phyloP scores from a whole-genome alignment of 177 flowering plant genomes.

The Tripterygium wilfordii region DNA sequence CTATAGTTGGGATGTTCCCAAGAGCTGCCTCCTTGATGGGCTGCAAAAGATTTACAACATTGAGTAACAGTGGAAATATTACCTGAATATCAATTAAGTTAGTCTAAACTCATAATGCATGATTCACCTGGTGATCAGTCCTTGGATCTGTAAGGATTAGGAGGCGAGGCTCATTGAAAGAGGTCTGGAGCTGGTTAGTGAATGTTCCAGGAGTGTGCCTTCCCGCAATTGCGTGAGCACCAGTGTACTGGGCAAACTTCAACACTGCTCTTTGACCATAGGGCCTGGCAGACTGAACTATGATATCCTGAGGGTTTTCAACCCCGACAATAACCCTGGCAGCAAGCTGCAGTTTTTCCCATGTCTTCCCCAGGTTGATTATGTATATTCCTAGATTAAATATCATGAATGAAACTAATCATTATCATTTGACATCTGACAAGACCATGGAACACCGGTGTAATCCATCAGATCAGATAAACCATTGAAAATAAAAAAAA shows the following conservation, averaged over 20 bases:
- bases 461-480: no score
- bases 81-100: no score
- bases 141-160: conserved; percentile 86
- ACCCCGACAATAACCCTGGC: conserved; percentile 84
- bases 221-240: conserved; percentile 85
- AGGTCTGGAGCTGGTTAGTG: conserved; percentile 87
- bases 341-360: conserved; percentile 86
- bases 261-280: conserved; percentile 92
- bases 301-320: conserved; percentile 83
- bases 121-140: conserved; percentile 79
- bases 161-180: conserved; percentile 81
- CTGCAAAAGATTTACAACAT: conserved; percentile 25
- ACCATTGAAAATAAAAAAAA: no score
- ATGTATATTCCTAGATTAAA: conserved; percentile 73
- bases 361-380: conserved; percentile 81
- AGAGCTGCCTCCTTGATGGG: conserved; percentile 85
- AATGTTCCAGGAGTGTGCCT: conserved; percentile 95
- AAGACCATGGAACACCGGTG: no score
- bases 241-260: conserved; percentile 88
- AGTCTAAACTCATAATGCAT: no score
- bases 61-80: no score
- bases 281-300: conserved; percentile 92
- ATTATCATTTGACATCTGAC: neutral
- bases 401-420: no score
- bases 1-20: conserved; percentile 78